These are phyloP conservation scores for Pythium brassicae DNA, from an alignment of 352 stramenopile genomes.

Conservation along the genomic window DNA sequence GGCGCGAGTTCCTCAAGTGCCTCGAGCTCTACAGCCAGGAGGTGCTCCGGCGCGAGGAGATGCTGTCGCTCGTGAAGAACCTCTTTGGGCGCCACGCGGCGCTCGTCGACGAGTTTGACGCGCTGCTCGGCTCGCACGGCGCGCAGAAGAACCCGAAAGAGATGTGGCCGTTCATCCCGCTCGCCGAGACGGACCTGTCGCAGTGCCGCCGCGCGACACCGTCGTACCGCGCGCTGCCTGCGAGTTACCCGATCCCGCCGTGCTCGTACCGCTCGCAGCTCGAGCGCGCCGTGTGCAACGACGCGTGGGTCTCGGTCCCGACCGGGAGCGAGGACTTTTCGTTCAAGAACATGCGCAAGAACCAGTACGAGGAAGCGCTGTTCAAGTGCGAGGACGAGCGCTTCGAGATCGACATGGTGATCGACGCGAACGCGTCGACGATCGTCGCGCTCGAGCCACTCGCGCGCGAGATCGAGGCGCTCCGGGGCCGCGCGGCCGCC, in stretches of 20 bases:
- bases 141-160: conserved; percentile 82
- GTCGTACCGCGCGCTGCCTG: conserved; percentile 96
- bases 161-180: conserved; percentile 89
- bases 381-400: conserved; percentile 99
- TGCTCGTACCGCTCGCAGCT: conserved; percentile 93
- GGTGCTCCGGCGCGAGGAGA: conserved; percentile 89
- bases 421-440: conserved; percentile 95
- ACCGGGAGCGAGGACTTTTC: conserved; percentile 98
- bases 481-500: conserved; percentile 72
- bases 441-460: conserved; percentile 96
- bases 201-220: conserved; percentile 91
- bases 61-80: conserved; percentile 85
- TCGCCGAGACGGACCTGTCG: conserved; percentile 89
- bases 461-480: conserved; percentile 90
- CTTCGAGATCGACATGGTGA: conserved; percentile 92
- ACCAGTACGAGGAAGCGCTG: conserved; percentile 98
- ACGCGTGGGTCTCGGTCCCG: conserved; percentile 97
- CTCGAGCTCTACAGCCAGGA: conserved; percentile 98
- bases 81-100: conserved; percentile 86
- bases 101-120: conserved; percentile 77
- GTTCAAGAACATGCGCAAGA: conserved; percentile 99
- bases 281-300: conserved; percentile 92
- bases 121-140: conserved; percentile 67
- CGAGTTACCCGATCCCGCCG: conserved; percentile 96
- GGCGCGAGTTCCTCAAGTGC: conserved; percentile 98